Evolutionary conservation across 208 protist species (phyloP), one percentile per base, ranked within the genome.

Genomic region (Vickermania ingenoplastis): DNA sequence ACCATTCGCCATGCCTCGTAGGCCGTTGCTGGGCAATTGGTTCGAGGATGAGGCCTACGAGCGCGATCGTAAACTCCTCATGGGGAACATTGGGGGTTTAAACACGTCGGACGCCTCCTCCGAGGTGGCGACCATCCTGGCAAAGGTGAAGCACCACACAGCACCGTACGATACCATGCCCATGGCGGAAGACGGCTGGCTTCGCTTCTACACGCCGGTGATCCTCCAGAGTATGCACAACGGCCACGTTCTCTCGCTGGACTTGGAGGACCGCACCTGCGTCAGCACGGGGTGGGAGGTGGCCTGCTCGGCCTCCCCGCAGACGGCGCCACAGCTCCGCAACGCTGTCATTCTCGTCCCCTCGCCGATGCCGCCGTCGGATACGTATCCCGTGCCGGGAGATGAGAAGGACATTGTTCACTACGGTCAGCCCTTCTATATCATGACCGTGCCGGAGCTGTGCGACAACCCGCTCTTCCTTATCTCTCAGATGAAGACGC

Each of bases 341-440:
- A 91, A 73, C 63, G 85, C 73, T 4, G 77, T 89, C 30, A 57
- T 90, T n/a, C 53, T 96, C 17, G 73, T 81, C 23, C 83, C 83
- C 0, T 75, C 83, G 24, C 79, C 80, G 4, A 77, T 81, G 45
- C 76, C 79, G 2, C 79, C 76, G 7, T 84, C 77, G n/a, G 82
- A 89, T 50, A 80, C 71, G 58, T 82, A 83, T 31, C 69, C 83
- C 0, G 73, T 79, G 25, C 86, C 86, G 1, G 50, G 69, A n/a
- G 86, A 78, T 26, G 89, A 95, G 74, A 64, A 69, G 63, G 75
- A 88, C 48, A 53, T 95, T n/a, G 80, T 96, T 26, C 86, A 94
- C 69, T 96, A 96, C 66, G 84, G 84, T 0, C 86, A 96, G 67
- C 83, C 81, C 1, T 87, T 96, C 55, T 89, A 92, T 59, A 70